Evolutionary conservation across 1,139 yeast genomes (phyloP).

Genomic region (Candida dubliniensis): DNA sequence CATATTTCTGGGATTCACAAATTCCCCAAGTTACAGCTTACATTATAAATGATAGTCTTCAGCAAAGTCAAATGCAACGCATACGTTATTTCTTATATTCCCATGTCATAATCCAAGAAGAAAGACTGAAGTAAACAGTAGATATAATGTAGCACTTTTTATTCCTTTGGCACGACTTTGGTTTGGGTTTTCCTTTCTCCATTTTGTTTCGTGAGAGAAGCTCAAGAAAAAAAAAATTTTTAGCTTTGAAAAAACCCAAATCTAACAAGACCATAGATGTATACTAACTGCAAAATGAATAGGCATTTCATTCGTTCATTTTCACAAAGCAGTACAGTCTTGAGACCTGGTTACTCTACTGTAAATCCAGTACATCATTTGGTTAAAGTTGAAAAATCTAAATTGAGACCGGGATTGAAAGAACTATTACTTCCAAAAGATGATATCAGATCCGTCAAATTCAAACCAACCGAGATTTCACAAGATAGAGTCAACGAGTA

Average conservation of each 20-base stretch:
- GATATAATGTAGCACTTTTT: too few relatives aligned
- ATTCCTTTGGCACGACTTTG: not conserved
- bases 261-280: not conserved
- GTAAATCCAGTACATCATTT: conserved; percentile 92
- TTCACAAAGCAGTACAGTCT: conserved; percentile 37
- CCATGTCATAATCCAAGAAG: too few relatives aligned
- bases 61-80: too few relatives aligned
- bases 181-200: not conserved
- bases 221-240: conserved; percentile 7
- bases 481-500: conserved; percentile 84
- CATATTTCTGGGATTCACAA: too few relatives aligned
- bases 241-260: not conserved
- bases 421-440: conserved; percentile 64
- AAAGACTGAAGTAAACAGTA: too few relatives aligned
- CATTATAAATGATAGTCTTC: too few relatives aligned
- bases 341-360: conserved; percentile 72
- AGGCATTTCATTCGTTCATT: conserved; percentile 42
- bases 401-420: conserved; percentile 67
- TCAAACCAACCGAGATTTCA: conserved; percentile 65
- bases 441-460: conserved; percentile 77
- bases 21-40: too few relatives aligned
- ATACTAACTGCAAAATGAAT: conserved; percentile 17
- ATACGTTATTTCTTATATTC: too few relatives aligned
- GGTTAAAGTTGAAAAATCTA: conserved; percentile 70
- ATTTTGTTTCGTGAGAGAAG: not conserved